Evolutionary conservation across 495 filamentous ascomycete species (phyloP).

Genomic region (Aspergillus steynii): DNA sequence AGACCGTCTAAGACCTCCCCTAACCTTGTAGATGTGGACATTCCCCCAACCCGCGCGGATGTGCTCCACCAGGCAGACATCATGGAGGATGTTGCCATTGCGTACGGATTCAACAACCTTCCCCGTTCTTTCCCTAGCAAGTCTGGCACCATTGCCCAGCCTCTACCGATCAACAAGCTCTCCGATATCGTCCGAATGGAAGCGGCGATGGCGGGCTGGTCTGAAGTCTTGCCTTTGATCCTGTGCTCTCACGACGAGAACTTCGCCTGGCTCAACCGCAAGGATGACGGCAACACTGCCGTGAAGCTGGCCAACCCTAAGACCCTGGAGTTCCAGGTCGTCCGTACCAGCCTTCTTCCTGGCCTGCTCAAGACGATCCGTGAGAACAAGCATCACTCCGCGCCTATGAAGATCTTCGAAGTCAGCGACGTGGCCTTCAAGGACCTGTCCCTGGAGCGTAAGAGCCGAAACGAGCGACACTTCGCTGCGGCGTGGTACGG

Average conservation of each 20-base stretch:
- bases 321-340: constrained; percentile 94
- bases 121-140: constrained; percentile 81
- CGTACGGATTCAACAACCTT: constrained; percentile 94
- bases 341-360: constrained; percentile 84
- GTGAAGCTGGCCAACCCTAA: constrained; percentile 94
- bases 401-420: constrained; percentile 94
- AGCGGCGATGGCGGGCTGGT: constrained; percentile 92
- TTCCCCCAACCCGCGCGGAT: constrained; percentile 89
- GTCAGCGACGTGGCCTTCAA: constrained; percentile 90
- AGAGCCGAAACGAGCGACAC: constrained; percentile 86
- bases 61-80: constrained; percentile 96
- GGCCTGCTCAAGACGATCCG: constrained; percentile 92
- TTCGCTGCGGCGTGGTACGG: constrained; percentile 95
- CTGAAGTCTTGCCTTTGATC: constrained; percentile 93
- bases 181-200: constrained; percentile 88
- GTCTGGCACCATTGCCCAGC: constrained; percentile 79
- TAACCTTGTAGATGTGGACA: constrained; percentile 71
- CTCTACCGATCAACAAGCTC: constrained; percentile 91
- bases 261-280: constrained; percentile 92
- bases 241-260: constrained; percentile 99
- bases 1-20: constrained; percentile 64
- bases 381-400: constrained; percentile 87
- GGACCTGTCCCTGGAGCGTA: constrained; percentile 73
- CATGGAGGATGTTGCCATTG: constrained; percentile 97
- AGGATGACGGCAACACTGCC: constrained; percentile 81